Evolutionary conservation across 2,329 filamentous ascomycete genomes (phyloP).

Genomic region (Neopestalotiopsis clavispora): DNA sequence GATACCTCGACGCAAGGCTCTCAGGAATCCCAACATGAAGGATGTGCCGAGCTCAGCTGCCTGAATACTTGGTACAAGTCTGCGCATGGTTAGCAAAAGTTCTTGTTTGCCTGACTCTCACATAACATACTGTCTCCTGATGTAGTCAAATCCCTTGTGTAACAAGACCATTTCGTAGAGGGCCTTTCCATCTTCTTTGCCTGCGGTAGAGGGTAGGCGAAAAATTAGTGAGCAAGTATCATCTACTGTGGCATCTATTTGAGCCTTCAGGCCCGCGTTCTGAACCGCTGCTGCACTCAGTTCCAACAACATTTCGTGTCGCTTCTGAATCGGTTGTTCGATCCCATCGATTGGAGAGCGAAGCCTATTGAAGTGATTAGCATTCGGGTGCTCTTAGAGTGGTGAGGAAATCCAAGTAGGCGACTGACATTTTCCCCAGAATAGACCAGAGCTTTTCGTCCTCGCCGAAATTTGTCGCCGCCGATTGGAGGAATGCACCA

Average conservation of each 20-base stretch:
- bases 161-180: neutral
- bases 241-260: neutral
- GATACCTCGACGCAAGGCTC: neutral
- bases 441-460: neutral
- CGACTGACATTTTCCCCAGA: neutral
- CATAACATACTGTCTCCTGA: neutral
- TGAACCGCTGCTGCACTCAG: neutral
- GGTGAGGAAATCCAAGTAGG: neutral
- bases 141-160: neutral
- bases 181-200: neutral
- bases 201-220: too few relatives aligned
- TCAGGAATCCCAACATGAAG: neutral
- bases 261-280: neutral
- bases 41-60: neutral
- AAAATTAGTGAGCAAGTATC: neutral
- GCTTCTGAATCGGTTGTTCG: neutral
- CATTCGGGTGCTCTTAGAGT: neutral
- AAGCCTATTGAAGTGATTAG: neutral
- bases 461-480: neutral
- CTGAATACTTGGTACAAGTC: neutral
- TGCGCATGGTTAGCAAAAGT: neutral
- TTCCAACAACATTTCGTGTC: neutral
- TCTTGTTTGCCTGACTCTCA: neutral
- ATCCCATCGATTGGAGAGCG: neutral
- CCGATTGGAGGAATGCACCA: neutral